phyloP scores from a whole-genome alignment of 2,329 filamentous ascomycete genomes.

The Trichoderma gracile region DNA sequence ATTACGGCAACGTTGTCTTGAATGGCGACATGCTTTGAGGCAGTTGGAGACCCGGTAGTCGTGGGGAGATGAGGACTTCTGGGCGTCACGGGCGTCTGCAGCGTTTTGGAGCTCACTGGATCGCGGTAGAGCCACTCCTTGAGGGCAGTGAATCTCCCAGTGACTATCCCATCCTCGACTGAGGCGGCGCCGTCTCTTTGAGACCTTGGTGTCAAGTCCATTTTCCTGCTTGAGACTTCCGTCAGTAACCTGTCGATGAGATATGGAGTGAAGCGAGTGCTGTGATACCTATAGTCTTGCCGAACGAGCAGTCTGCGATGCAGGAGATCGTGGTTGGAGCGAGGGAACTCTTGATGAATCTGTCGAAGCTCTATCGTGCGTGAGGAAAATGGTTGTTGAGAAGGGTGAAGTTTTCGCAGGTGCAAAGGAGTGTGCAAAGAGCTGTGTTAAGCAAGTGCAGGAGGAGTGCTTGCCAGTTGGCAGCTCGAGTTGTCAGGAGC shows the following conservation, averaged over 20 bases:
- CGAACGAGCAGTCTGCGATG: too few relatives aligned
- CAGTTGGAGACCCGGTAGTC: background rate
- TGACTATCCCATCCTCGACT: background rate
- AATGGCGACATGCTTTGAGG: background rate
- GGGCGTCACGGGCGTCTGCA: too few relatives aligned
- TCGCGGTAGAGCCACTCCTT: constrained; percentile 12
- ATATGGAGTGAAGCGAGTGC: background rate
- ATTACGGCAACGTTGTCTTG: background rate
- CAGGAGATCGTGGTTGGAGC: background rate
- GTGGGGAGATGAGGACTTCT: too few relatives aligned
- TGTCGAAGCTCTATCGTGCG: background rate
- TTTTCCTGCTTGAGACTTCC: background rate
- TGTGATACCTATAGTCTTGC: background rate
- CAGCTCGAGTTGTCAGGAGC: background rate
- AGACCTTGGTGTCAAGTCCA: constrained; percentile 3
- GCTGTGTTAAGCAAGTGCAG: background rate
- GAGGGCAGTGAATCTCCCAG: background rate
- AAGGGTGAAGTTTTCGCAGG: background rate
- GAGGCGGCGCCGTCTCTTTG: background rate
- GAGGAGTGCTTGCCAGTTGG: constrained; percentile 15
- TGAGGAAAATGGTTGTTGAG: background rate
- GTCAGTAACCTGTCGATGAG: background rate
- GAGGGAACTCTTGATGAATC: background rate
- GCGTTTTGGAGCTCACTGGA: background rate
- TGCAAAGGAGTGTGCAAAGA: background rate